phyloP scores from a whole-genome alignment of 129 eudicot species.

The Kitagawia praeruptora region DNA sequence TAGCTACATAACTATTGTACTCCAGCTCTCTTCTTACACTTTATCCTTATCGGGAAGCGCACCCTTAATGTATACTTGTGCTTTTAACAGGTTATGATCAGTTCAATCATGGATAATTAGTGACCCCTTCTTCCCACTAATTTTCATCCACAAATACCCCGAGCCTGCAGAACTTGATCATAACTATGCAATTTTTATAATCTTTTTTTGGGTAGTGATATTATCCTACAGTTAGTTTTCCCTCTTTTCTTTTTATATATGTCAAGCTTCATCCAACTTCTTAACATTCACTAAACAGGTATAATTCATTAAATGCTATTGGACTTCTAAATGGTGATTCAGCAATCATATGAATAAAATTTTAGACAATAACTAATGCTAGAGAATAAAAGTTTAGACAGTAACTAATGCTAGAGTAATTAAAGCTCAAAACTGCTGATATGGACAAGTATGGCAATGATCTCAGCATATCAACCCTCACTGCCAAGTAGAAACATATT shows the following conservation, averaged over 20 bases:
- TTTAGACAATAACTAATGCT: neutral
- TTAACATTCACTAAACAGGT: neutral
- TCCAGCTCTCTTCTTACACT: neutral
- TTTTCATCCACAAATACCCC: neutral
- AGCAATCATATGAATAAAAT: neutral
- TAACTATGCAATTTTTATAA: neutral
- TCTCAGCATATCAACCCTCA: neutral
- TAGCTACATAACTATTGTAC: neutral
- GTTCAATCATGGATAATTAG: neutral
- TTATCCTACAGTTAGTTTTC: neutral
- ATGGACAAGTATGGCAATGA: neutral
- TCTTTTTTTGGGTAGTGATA: neutral
- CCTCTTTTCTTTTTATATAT: neutral
- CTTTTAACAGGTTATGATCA: neutral
- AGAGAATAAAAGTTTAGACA: neutral
- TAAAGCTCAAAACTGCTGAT: neutral
- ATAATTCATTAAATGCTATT: neutral
- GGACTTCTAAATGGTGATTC: neutral
- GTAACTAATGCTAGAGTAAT: neutral
- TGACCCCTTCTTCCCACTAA: neutral
- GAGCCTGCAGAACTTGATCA: neutral
- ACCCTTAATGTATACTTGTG: neutral
- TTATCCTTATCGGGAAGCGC: neutral
- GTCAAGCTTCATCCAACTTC: neutral
- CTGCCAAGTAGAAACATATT: neutral